A percentile compares a stretch with the other conserved stretches of the same genome.
phyloP scores from a whole-genome alignment of 2,329 filamentous ascomycete genomes.

The Aulographum hederae region DNA sequence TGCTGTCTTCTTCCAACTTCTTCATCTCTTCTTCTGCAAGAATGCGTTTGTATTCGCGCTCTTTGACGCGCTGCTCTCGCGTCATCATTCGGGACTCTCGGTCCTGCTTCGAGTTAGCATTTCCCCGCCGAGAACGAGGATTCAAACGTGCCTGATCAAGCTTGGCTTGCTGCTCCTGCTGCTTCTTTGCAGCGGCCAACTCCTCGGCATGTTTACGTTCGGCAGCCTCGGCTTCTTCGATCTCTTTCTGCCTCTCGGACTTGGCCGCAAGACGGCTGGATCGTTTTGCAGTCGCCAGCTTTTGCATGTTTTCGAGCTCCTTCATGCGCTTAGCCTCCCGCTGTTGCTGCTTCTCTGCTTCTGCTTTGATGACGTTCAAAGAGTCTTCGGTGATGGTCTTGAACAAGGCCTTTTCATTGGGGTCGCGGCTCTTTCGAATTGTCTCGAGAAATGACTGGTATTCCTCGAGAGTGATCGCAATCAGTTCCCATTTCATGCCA shows the following conservation, averaged over 20 bases:
- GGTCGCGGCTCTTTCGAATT: conserved; percentile 59
- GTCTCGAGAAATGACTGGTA: conserved; percentile 52
- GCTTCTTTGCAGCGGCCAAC: conserved; percentile 40
- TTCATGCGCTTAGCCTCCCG: conserved; percentile 61
- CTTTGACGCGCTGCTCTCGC: conserved; percentile 67
- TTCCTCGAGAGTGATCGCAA: conserved; percentile 67
- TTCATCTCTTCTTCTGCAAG: conserved; percentile 70
- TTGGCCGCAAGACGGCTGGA: conserved; percentile 79
- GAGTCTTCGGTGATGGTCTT: conserved; percentile 59
- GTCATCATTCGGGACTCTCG: conserved; percentile 66
- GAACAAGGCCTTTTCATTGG: conserved; percentile 66
- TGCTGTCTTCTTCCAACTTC: conserved; percentile 59
- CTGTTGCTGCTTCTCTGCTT: conserved; percentile 47
- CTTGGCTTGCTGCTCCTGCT: conserved; percentile 41
- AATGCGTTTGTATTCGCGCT: conserved; percentile 69
- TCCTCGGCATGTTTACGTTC: conserved; percentile 48
- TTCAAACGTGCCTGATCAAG: conserved; percentile 37
- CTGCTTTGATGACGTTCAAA: conserved; percentile 66
- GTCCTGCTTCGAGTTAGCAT: conserved; percentile 30
- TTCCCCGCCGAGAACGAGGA: neutral
- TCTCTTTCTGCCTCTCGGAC: conserved; percentile 56
- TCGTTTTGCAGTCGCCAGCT: conserved; percentile 82
- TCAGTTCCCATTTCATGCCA: conserved; percentile 74
- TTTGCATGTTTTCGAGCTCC: conserved; percentile 64
- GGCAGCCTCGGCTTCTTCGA: conserved; percentile 53